Conservation (phyloP, 2,329 filamentous ascomycete genomes). For the Pseudocercospora eumusae region DNA sequence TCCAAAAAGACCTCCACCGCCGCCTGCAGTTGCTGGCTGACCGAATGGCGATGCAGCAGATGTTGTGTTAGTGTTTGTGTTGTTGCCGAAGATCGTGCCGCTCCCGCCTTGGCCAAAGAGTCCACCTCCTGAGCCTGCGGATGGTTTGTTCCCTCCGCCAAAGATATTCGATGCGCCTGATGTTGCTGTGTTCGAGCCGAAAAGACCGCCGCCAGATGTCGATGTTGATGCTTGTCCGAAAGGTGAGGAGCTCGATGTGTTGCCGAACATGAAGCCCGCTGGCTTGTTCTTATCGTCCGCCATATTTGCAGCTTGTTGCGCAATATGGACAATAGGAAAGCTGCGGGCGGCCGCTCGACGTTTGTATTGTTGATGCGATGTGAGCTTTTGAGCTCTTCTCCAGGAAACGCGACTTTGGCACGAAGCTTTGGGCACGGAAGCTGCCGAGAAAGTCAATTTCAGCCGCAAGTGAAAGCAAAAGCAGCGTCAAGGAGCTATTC, state of each 20-base stretch:
- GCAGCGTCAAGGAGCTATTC: not conserved
- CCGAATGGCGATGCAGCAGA: constrained; percentile 16
- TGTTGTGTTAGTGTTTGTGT: constrained; percentile 12
- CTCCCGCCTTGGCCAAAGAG: constrained; percentile 1
- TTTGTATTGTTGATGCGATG: constrained; percentile 14
- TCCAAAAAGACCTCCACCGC: constrained; percentile 11
- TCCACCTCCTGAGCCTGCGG: not conserved
- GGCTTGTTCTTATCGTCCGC: constrained; percentile 26
- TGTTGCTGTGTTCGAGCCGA: constrained; percentile 7
- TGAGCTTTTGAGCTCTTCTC: constrained; percentile 9
- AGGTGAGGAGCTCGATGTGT: not conserved
- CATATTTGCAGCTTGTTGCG: constrained; percentile 22
- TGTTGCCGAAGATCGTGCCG: constrained; percentile 9
- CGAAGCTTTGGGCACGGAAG: not conserved
- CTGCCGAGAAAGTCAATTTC: constrained; percentile 3
- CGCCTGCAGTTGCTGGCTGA: constrained; percentile 10
- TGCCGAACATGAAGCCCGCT: constrained; percentile 22
- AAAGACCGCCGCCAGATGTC: not conserved
- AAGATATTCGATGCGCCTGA: not conserved
- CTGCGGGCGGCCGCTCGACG: not conserved
- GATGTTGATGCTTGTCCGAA: constrained; percentile 9
- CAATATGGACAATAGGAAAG: constrained; percentile 9
- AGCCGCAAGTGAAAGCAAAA: constrained; percentile 5
- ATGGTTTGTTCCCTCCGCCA: not conserved
- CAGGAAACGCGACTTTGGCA: constrained; percentile 6